Base-by-base conservation (phyloP, 2,329 filamentous ascomycete genomes). In the Alternaria arbusti region DNA sequence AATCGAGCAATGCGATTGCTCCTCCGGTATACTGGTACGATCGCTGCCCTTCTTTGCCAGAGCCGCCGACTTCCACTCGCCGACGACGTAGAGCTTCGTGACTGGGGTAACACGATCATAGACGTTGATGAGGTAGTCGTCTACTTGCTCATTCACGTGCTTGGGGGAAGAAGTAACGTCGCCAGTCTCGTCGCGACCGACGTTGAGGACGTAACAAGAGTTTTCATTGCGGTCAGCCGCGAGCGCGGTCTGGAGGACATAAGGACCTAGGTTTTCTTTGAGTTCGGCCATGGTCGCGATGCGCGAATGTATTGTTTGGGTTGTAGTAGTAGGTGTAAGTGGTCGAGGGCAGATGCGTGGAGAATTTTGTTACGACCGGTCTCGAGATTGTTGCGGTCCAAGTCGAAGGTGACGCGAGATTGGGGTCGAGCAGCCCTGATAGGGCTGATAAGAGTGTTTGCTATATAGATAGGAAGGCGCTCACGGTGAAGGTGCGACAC, bases 61-160 rank as follows among this genome's bases (percentile, higher is more conserved):
- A 54, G 61, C 25, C 12, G 61, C 25, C 12, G 61, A 51, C 13
- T 55, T 68, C 72, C 73, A 77, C 4, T 70, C 65, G 7, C 76
- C 76, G 2, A 72, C 26, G 17, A 78, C 55, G 45, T 77, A 74
- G 6, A 78, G 50, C 57, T 75, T 76, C 3, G 61, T 75, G 28
- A 43, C 28, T 7, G 64, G 45, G 5, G n/a, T 6, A 12, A 45
- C 7, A 2, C 11, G 20, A 12, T 64, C 50, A 3, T 54, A n/a
- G 20, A 59, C 36, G 2, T 65, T n/a, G 25, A 49, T 15, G 58
- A 70, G 28, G 6, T 59, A 61, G 23, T 51, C 12, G 5, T 68
- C 56, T 8, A 74, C 55, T 2, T 57, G 44, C 3, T 58, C 20
- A 15, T 22, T 30, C 1, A 74, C 30, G 32, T 63, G 59, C 25